A percentile compares a stretch with the other conserved stretches of the same genome.
These are phyloP conservation scores for Monosporascus sp. DNA, from an alignment of 2,329 filamentous ascomycete species.

Conservation along the genomic window DNA sequence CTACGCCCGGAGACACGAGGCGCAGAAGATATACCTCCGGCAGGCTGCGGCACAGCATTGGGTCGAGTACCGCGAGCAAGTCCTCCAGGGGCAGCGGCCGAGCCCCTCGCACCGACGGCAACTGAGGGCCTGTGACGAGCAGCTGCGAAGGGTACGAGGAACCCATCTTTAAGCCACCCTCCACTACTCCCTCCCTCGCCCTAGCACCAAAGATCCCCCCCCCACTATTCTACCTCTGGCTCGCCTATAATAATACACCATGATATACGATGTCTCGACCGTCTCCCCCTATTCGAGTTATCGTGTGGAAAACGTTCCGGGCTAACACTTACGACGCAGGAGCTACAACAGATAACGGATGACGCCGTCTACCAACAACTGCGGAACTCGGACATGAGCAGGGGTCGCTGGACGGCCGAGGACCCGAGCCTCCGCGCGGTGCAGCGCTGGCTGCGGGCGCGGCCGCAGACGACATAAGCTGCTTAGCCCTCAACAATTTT, in stretches of 20 bases:
- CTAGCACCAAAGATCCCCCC: neutral
- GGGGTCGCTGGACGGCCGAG: conserved; percentile 59
- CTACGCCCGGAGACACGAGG: conserved; percentile 56
- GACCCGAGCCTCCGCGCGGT: conserved; percentile 55
- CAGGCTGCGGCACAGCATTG: conserved; percentile 57
- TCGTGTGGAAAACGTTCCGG: neutral
- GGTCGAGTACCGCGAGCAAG: conserved; percentile 48
- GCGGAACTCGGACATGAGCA: conserved; percentile 44
- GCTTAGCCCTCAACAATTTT: neutral
- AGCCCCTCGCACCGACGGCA: conserved; percentile 41
- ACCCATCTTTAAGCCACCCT: conserved; percentile 3
- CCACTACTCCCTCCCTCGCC: neutral
- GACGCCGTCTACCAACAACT: conserved; percentile 54
- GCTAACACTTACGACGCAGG: conserved; percentile 31
- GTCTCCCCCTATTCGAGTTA: conserved; percentile 1
- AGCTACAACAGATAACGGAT: conserved; percentile 54
- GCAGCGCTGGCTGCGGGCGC: conserved; percentile 52
- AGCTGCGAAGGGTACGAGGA: conserved; percentile 48
- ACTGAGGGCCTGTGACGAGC: conserved; percentile 50
- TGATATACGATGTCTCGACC: neutral
- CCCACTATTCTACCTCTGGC: neutral
- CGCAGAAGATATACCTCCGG: conserved; percentile 58
- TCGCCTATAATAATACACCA: too few relatives aligned
- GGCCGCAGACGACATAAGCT: conserved; percentile 25
- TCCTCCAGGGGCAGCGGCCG: conserved; percentile 48